Evolutionary conservation across 164 flowering plant species (phyloP), one percentile per base, ranked within the genome.

Genomic region (Warburgia ugandensis): DNA sequence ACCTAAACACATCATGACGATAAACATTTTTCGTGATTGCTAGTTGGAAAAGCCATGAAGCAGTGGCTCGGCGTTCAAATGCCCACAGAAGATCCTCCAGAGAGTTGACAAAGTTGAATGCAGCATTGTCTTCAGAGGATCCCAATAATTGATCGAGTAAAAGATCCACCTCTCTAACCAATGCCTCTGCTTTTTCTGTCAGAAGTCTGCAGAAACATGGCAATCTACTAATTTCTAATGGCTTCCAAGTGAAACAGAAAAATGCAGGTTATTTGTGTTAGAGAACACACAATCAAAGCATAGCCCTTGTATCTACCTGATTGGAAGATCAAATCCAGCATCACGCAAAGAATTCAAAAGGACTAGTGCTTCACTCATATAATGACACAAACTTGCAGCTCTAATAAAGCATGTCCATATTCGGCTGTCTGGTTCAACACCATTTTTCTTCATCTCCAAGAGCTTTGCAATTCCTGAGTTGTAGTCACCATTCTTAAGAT

Each of bases 371-470:
- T 82, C 89, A 52, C 63, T 65, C 27, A 76, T 58, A 31, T 41
- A 50, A 47, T 69, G 65, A 51, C 75, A 76, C 59, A 82, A 64
- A 70, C 99, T 94, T 5, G 95, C 95, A 42, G 95, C 94, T 65
- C 81, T 70, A n/a, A 88, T 62, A 68, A 86, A 88, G 72, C 84
- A 84, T 43, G 99, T 88, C 94, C 95, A 94, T 78, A 94, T 78
- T 70, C 82, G 78, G 72, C 83, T 80, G 44, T 94, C 95, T 28
- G 92, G 86, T 42, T 82, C 79, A 54, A 86, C 22, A 37, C 92
- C 99, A 49, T 75, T 84, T 55, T 55, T 54, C 68, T 59, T 82
- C 97, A 94, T 88, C 59, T 80, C 81, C 51, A 46, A 27, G 16
- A 94, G 81, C 73, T 82, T 94, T 62, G 77, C 77, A 42, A 82